Evolutionary conservation across 805 yeast genomes (phyloP), one percentile per base, ranked within the genome.

Genomic region (Saccharomycopsis schoenii): DNA sequence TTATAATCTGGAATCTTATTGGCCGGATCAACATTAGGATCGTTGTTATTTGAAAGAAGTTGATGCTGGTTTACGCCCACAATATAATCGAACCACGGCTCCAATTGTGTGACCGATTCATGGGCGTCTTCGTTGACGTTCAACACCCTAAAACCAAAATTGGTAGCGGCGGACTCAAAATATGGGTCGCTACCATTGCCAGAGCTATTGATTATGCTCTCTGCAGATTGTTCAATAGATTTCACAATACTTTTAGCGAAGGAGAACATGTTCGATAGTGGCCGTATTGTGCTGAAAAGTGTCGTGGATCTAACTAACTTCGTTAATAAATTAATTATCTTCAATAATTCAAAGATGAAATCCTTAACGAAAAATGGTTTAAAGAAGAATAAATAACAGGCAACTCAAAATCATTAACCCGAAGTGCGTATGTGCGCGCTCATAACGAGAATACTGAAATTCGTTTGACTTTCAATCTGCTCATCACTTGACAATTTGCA

Each of bases 31-130:
- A 24, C 40, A 15, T 37, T 29, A 19, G 83, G 67, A 19, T 86
- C 88, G 65, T 81, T 85, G 54, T 88, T 89, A 66, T 92, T 89
- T 9, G 72, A 66, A 36, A 60, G 52, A 24, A 84, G 67, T 19
- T 86, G 88, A 65, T 81, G 85, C 55, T 88, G 89, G 67, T 93
- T 89, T 61, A 91, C 76, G 1, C 88, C 86, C n/a, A 90, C 79
- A 41, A 93, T 83, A 70, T 80, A 93, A 70, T 93, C 99, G 69
- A 93, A 94, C 83, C 89, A 87, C 10, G 94, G 78, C 72, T 91
- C 96, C 36, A 94, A 70, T 2, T 87, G 88, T 25, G 77, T 74
- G 36, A 73, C 76, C 8, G 73, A 71, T 15, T 81, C 86, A 14
- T 74, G 72, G 0, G 87, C 81, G 59, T 72, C 50, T 39, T 72